These are phyloP conservation scores for Barnettozyma populi DNA, from an alignment of 805 yeast genomes.

Conservation along the genomic window DNA sequence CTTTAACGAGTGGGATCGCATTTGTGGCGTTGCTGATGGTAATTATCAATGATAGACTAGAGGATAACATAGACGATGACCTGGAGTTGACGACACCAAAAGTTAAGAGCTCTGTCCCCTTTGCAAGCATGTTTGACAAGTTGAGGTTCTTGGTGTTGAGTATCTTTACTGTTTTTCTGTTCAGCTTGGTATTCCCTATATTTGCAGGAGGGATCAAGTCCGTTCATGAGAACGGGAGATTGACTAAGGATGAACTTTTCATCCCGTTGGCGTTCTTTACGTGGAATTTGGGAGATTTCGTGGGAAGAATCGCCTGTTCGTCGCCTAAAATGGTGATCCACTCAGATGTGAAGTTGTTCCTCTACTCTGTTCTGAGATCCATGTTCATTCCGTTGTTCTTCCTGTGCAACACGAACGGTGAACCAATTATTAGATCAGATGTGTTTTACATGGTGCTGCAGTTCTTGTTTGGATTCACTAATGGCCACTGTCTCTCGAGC, in stretches of 20 bases:
- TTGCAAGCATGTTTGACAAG: slow-evolving; percentile 53
- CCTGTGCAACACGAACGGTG: slow-evolving; percentile 43
- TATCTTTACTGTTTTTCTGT: slow-evolving; percentile 66
- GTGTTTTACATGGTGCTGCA: slow-evolving; percentile 63
- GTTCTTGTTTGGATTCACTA: slow-evolving; percentile 76
- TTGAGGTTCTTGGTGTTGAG: slow-evolving; percentile 60
- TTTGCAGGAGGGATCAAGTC: slow-evolving; percentile 74
- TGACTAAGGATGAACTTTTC: slow-evolving; percentile 36
- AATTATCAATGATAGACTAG: slow-evolving; percentile 26
- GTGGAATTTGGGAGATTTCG: slow-evolving; percentile 89
- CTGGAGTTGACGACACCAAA: slow-evolving; percentile 12
- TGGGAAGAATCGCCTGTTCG: slow-evolving; percentile 70
- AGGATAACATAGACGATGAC: slow-evolving; percentile 13
- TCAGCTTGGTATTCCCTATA: slow-evolving; percentile 81
- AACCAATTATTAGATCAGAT: slow-evolving; percentile 45
- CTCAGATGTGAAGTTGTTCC: slow-evolving; percentile 39
- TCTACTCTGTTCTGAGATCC: slow-evolving; percentile 51
- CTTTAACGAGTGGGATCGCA: slow-evolving; percentile 46
- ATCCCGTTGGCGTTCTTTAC: slow-evolving; percentile 74
- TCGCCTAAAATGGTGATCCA: slow-evolving; percentile 35
- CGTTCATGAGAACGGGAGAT: slow-evolving; percentile 29
- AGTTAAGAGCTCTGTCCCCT: slow-evolving; percentile 44
- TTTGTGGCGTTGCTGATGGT: slow-evolving; percentile 37
- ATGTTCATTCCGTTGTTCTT: slow-evolving; percentile 68
- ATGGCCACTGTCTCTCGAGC: slow-evolving; percentile 79